Evolutionary conservation across 2,329 filamentous ascomycete species (phyloP).

Genomic region (Remersonia thermophila): DNA sequence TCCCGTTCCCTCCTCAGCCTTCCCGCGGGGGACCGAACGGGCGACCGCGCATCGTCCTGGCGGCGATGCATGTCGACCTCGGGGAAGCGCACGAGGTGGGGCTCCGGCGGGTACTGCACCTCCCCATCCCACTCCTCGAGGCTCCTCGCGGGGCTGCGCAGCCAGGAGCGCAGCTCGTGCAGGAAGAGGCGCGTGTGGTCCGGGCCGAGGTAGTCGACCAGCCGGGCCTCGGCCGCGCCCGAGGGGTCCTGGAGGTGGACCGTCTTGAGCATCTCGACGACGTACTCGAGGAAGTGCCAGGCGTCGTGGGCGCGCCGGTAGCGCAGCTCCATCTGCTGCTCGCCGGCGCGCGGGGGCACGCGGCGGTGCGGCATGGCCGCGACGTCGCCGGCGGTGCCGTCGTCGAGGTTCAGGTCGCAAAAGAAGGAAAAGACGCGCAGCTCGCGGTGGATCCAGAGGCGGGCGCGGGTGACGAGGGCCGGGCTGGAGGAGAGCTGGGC

Average conservation of each 20-base stretch:
- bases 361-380: too few relatives aligned
- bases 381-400: too few relatives aligned
- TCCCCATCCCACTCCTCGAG: conserved; percentile 68
- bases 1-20: too few relatives aligned
- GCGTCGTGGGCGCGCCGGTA: conserved; percentile 50
- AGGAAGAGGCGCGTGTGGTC: conserved; percentile 63
- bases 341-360: too few relatives aligned
- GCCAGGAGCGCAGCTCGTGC: conserved; percentile 73
- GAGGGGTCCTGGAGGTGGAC: conserved; percentile 70
- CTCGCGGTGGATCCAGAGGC: conserved; percentile 73
- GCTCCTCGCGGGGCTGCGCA: conserved; percentile 64
- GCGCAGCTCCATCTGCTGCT: too few relatives aligned
- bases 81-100: too few relatives aligned
- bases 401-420: conserved; percentile 3
- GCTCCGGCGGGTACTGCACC: conserved; percentile 57
- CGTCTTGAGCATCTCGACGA: conserved; percentile 70
- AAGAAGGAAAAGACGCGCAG: conserved; percentile 73
- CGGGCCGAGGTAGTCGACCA: conserved; percentile 71
- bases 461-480: conserved; percentile 61
- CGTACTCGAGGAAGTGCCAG: conserved; percentile 78
- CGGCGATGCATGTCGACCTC: too few relatives aligned
- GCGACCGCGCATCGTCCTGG: too few relatives aligned
- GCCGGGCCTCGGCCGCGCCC: conserved; percentile 66
- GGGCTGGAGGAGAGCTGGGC: too few relatives aligned
- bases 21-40: too few relatives aligned